phyloP scores from a whole-genome alignment of 1,284 basidiomycete genomes.

The Kwoniella shivajii region DNA sequence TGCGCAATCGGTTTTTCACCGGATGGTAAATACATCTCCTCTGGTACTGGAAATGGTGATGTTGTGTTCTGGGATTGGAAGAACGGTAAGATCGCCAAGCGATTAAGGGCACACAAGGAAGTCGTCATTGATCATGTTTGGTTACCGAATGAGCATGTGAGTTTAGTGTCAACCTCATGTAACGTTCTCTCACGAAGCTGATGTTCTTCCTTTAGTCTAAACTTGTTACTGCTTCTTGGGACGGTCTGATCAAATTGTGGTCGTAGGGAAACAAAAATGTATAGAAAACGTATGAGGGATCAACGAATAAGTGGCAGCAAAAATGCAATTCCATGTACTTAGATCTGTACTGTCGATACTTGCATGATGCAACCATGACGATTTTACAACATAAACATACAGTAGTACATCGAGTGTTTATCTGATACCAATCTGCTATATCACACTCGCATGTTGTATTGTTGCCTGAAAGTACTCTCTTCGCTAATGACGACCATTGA shows the following conservation, averaged over 20 bases:
- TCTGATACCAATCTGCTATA: no score
- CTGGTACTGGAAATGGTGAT: slow-evolving; percentile 91
- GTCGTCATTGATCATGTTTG: slow-evolving; percentile 97
- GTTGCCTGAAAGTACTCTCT: background rate
- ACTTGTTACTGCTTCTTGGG: slow-evolving; percentile 94
- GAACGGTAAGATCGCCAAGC: slow-evolving; percentile 87
- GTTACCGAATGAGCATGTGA: slow-evolving; percentile 94
- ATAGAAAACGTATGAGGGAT: background rate
- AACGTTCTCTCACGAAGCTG: slow-evolving; percentile 1
- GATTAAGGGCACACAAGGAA: slow-evolving; percentile 85
- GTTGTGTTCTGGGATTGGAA: slow-evolving; percentile 99
- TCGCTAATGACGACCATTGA: background rate
- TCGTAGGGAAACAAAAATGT: slow-evolving; percentile 46
- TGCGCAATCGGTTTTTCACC: slow-evolving; percentile 96
- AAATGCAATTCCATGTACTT: no score
- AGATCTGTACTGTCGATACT: no score
- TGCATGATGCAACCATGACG: no score
- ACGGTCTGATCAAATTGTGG: slow-evolving; percentile 96
- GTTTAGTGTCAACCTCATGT: slow-evolving; percentile 50
- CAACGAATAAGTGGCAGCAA: background rate
- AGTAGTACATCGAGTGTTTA: no score
- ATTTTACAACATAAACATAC: no score
- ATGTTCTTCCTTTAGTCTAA: slow-evolving; percentile 66
- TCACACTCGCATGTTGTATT: no score
- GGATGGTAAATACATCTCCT: slow-evolving; percentile 93